Percentiles rank a stretch among this genome's conserved stretches.
These are phyloP conservation scores for Roridomyces roridus DNA, from an alignment of 768 basidiomycete species.

Conservation along the genomic window DNA sequence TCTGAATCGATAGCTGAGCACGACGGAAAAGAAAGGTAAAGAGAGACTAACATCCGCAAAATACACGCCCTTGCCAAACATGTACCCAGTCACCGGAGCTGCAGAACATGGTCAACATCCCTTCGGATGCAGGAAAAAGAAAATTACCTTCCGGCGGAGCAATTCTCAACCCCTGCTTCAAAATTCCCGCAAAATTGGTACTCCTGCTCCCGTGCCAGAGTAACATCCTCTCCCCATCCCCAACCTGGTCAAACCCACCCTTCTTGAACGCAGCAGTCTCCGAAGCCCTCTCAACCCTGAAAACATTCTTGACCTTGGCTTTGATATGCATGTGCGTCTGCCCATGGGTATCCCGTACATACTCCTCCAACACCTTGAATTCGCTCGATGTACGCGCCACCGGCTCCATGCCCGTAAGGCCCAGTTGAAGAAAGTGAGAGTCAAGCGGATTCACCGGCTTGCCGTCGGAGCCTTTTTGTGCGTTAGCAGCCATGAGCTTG, in stretches of 20 bases:
- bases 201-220: conserved; percentile 70
- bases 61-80: conserved; percentile 74
- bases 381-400: conserved; percentile 47
- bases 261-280: conserved; percentile 47
- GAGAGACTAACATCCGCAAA: conserved; percentile 59
- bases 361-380: conserved; percentile 52
- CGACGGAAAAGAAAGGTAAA: not conserved
- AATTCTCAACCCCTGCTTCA: conserved; percentile 67
- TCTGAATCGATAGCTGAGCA: conserved; percentile 38
- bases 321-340: conserved; percentile 54
- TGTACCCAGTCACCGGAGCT: conserved; percentile 64
- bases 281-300: conserved; percentile 56
- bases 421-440: conserved; percentile 57
- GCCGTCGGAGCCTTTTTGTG: conserved; percentile 47
- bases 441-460: conserved; percentile 62
- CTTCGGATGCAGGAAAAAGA: not conserved
- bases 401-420: conserved; percentile 58
- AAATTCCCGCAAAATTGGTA: conserved; percentile 70
- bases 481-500: conserved; percentile 53
- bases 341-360: conserved; percentile 62
- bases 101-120: not conserved
- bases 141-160: conserved; percentile 65
- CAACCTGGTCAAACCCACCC: conserved; percentile 49
- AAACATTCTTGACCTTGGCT: conserved; percentile 52
- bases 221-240: conserved; percentile 57